Conservation (phyloP, 2,329 filamentous ascomycete genomes). For the Fulvia fulva region DNA sequence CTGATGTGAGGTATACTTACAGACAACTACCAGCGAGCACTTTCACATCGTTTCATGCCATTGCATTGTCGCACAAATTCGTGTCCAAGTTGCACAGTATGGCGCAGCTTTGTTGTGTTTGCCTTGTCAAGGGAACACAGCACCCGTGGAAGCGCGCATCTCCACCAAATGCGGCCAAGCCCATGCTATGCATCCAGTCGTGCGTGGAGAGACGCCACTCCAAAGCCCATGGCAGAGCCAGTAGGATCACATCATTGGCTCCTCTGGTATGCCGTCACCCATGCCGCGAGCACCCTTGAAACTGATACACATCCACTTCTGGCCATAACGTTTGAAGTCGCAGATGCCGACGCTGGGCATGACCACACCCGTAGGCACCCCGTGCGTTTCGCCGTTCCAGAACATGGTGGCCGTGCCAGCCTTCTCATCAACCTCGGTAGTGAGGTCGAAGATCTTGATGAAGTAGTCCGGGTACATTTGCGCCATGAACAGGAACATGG, state of each 20-base stretch:
- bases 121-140: too few species aligned
- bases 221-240: background rate
- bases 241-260: background rate
- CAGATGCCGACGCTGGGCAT: constrained; percentile 6
- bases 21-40: too few species aligned
- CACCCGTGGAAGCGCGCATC: too few species aligned
- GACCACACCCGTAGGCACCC: background rate
- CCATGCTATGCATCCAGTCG: too few species aligned
- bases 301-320: constrained; percentile 5
- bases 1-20: too few species aligned
- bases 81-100: too few species aligned
- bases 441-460: constrained; percentile 6
- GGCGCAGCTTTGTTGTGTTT: too few species aligned
- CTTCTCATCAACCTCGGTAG: constrained; percentile 9
- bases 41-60: too few species aligned
- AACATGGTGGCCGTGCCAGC: constrained; percentile 7
- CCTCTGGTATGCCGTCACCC: constrained; percentile 2
- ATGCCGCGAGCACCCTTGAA: constrained; percentile 5
- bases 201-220: too few species aligned
- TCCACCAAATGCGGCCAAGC: too few species aligned
- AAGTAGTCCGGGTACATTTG: background rate
- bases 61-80: too few species aligned
- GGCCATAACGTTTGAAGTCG: constrained; percentile 8
- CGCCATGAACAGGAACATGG: constrained; percentile 4
- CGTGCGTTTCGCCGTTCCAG: constrained; percentile 7